Percentiles rank a stretch among this genome's conserved stretches.
Conservation (phyloP, 768 basidiomycete species). For the Podaxis sp. region DNA sequence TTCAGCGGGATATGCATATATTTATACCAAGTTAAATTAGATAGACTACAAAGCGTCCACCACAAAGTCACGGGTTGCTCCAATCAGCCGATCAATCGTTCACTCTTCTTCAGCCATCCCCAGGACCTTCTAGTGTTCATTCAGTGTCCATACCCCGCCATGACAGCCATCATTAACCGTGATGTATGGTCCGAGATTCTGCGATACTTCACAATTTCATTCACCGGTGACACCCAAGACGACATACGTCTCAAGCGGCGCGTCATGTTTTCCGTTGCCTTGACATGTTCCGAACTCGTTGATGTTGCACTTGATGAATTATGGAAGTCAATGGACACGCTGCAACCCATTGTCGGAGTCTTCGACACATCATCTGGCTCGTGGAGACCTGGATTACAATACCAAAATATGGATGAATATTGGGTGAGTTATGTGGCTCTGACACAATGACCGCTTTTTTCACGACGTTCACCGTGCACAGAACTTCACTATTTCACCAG, state of each 20-base stretch:
- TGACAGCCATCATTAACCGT: not conserved
- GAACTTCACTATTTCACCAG: not conserved
- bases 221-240: not conserved
- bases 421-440: not conserved
- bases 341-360: not conserved
- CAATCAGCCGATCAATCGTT: not conserved
- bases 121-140: too few relatives aligned
- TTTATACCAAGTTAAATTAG: too few relatives aligned
- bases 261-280: not conserved
- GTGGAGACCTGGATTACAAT: not conserved
- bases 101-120: too few relatives aligned
- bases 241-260: not conserved
- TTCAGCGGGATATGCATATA: too few relatives aligned
- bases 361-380: not conserved
- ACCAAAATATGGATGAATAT: not conserved
- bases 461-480: not conserved
- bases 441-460: too few relatives aligned
- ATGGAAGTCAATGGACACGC: not conserved
- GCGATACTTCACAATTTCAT: not conserved
- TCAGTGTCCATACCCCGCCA: not conserved
- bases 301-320: not conserved
- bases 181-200: constrained; percentile 2
- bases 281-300: not conserved
- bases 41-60: too few relatives aligned
- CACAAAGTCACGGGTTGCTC: too few relatives aligned